Percentiles rank a stretch among this genome's conserved stretches.
These are phyloP conservation scores for Syzygium grande DNA, from an alignment of 345 rosid species.

Conservation along the genomic window DNA sequence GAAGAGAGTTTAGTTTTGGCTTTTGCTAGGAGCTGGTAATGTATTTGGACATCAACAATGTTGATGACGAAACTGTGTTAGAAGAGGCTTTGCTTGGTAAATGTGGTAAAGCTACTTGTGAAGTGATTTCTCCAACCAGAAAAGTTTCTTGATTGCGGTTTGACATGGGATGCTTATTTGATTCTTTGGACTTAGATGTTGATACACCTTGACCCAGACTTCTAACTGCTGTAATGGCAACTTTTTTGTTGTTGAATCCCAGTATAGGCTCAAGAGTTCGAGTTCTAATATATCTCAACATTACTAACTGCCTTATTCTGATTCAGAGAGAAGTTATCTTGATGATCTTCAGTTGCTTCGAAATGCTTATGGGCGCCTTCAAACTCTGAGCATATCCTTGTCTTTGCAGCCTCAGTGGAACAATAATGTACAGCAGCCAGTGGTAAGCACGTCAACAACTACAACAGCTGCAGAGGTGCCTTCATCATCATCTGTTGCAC, in stretches of 20 bases:
- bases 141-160: neutral
- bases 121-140: neutral
- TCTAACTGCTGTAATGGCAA: neutral
- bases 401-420: conserved; percentile 44
- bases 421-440: conserved; percentile 36
- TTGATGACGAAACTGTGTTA: neutral
- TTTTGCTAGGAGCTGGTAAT: neutral
- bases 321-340: neutral
- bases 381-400: neutral
- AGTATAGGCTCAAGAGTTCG: neutral
- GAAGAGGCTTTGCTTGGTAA: neutral
- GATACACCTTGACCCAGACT: neutral
- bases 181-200: neutral
- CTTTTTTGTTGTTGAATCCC: neutral
- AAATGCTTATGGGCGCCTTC: neutral
- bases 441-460: conserved; percentile 29
- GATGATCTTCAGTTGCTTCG: neutral
- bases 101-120: neutral
- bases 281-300: neutral
- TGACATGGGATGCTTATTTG: neutral
- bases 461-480: conserved; percentile 38
- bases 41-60: neutral
- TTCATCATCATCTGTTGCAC: conserved; percentile 24
- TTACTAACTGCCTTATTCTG: neutral
- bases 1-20: neutral